Base-by-base conservation (phyloP, 2,329 filamentous ascomycete species). In the Fusarium equiseti region DNA sequence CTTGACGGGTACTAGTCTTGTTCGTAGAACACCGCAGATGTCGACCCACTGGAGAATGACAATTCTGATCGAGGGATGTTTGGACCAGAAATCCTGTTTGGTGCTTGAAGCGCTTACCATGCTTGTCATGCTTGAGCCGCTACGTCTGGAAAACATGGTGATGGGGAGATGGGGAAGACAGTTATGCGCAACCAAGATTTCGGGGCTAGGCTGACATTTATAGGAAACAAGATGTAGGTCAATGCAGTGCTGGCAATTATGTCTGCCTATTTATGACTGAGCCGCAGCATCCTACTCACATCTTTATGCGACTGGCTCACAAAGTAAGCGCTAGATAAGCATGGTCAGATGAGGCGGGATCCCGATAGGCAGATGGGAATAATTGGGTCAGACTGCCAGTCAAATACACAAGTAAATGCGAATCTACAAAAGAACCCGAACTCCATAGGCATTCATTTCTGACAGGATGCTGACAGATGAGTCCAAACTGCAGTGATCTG, bases 11-110 rank as follows among this genome's bases (percentile, higher is more conserved):
- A 65, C 38, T 1, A 65, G 27, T 20, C 51, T 59, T 4, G 60
- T 50, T 24, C 38, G 50, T 3, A 45, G 0, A 8, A 51, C 31
- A 4, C 62, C 62, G 8, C 59, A 65, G 3, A 65, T 65, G 15
- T 65, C 62, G 8, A 65, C 59, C 62, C 62, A 65, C 46, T 65
- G 60, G 3, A 65, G n/a, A 20, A 46, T 5, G 3, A 65, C 6
- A 1, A 65, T 32, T 6, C 46, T 8, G 0, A 65, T 8, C 4
- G n/a, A 35, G 1, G 26, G 8, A 3, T 59, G 15, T 7, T 4
- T n/a, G 9, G 13, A 26, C 55, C 26, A 59, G 10, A 43, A 59
- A 4, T 53, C 50, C 8, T 29, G 13, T 5, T 12, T 26, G 2
- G 13, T 7, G 2, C 42, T 53, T 11, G 35, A 53, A 6, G 13